A percentile compares a stretch with the other conserved stretches of the same genome.
phyloP scores from a whole-genome alignment of 2,329 filamentous ascomycete species.

The Chlorencoelia australis region DNA sequence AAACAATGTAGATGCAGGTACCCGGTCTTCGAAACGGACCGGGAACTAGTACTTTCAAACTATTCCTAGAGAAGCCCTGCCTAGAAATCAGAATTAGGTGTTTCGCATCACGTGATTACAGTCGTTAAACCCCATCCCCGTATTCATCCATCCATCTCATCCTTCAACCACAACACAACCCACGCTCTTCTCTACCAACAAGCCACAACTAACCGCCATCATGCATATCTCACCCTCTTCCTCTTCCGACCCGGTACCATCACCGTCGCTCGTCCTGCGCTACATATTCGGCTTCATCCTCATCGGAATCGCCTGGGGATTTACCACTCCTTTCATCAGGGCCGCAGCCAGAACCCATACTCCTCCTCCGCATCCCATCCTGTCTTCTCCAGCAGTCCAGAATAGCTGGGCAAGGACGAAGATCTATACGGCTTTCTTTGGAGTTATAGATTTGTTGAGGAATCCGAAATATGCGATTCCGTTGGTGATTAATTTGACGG shows the following conservation, averaged over 20 bases:
- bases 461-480: slow-evolving; percentile 81
- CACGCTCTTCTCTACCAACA: not conserved
- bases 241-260: slow-evolving; percentile 1
- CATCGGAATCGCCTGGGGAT: slow-evolving; percentile 85
- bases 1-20: too few species aligned
- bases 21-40: too few species aligned
- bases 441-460: slow-evolving; percentile 64
- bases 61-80: too few species aligned
- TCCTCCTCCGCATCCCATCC: slow-evolving; percentile 46
- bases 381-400: slow-evolving; percentile 40
- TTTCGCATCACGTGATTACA: too few species aligned
- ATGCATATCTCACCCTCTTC: slow-evolving; percentile 6
- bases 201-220: not conserved
- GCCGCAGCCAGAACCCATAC: slow-evolving; percentile 69
- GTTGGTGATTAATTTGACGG: slow-evolving; percentile 78
- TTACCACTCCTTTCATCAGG: slow-evolving; percentile 88
- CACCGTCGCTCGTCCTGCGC: slow-evolving; percentile 45
- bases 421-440: slow-evolving; percentile 57
- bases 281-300: slow-evolving; percentile 84
- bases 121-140: too few species aligned
- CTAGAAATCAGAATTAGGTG: too few species aligned
- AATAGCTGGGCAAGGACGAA: slow-evolving; percentile 53
- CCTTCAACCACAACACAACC: too few species aligned
- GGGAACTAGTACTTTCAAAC: too few species aligned
- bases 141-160: too few species aligned